Evolutionary conservation across 768 basidiomycete species (phyloP).

Genomic region (Tulasnella sp.): DNA sequence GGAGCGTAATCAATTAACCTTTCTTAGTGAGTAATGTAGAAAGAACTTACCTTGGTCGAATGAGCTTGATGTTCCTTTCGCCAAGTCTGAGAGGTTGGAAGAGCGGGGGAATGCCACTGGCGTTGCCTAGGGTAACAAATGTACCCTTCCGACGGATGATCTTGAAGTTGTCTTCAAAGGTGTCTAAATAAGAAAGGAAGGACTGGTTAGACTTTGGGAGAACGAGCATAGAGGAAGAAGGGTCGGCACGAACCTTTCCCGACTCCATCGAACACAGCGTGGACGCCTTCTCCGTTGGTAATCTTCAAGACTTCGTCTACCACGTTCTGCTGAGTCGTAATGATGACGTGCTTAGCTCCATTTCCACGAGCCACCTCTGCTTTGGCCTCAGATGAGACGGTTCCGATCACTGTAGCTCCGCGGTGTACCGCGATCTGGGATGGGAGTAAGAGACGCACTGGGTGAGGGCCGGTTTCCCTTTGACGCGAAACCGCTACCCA

Average conservation of each 20-base stretch:
- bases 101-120: constrained; percentile 74
- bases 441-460: constrained; percentile 27
- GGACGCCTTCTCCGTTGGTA: constrained; percentile 71
- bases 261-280: constrained; percentile 92
- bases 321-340: constrained; percentile 68
- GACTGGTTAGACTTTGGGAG: not conserved
- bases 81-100: constrained; percentile 65
- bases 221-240: not conserved
- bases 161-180: constrained; percentile 65
- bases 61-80: constrained; percentile 72
- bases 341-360: constrained; percentile 81
- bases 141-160: constrained; percentile 81
- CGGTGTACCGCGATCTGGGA: constrained; percentile 59
- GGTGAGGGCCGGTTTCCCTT: not conserved
- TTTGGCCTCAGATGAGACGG: constrained; percentile 79
- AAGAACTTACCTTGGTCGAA: constrained; percentile 57
- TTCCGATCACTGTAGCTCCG: constrained; percentile 89
- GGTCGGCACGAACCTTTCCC: constrained; percentile 65
- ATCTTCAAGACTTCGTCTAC: constrained; percentile 64
- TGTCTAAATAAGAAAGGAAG: constrained; percentile 32
- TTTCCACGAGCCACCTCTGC: constrained; percentile 66
- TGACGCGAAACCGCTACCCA: constrained; percentile 23
- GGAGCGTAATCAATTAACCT: not conserved
- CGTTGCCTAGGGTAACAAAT: constrained; percentile 84
- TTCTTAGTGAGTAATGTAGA: not conserved